A percentile compares a stretch with the other conserved stretches of the same genome.
Evolutionary conservation across 176 grass and related monocot genomes (phyloP).

Genomic region (Carex myosuroides): DNA sequence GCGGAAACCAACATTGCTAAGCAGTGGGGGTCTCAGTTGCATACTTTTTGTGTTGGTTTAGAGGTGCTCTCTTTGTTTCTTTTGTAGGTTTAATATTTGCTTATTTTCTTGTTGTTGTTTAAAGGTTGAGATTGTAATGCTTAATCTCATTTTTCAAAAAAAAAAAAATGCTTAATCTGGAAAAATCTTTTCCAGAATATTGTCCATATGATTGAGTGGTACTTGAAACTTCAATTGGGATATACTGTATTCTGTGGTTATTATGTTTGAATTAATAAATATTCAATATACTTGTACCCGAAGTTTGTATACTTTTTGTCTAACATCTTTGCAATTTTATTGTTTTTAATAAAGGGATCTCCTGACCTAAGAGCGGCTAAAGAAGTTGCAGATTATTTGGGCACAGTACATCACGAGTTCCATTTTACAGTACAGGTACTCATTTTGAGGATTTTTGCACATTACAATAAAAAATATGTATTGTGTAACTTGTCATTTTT

Average conservation of each 20-base stretch:
- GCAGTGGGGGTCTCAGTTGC: constrained; percentile 91
- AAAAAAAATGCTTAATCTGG: background rate
- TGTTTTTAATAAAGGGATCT: constrained; percentile 52
- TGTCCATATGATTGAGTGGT: background rate
- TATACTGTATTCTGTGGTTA: background rate
- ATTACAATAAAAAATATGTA: background rate
- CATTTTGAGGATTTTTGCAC: background rate
- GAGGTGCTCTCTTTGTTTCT: constrained; percentile 41
- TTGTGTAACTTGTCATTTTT: constrained; percentile 2
- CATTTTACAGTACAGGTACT: constrained; percentile 92
- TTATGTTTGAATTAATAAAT: background rate
- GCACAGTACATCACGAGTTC: constrained; percentile 88
- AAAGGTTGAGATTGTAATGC: background rate
- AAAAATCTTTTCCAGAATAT: background rate
- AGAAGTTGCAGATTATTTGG: constrained; percentile 97
- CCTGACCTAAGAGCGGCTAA: constrained; percentile 95
- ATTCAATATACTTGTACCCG: background rate
- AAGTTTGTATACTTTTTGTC: background rate
- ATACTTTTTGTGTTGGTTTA: constrained; percentile 91
- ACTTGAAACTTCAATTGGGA: background rate
- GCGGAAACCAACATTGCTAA: constrained; percentile 51
- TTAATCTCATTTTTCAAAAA: too few relatives aligned
- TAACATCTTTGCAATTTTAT: constrained; percentile 8
- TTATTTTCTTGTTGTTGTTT: constrained; percentile 13
- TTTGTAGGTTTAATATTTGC: constrained; percentile 1